phyloP scores from a whole-genome alignment of 352 stramenopile genomes.

The Phytopythium sindhum region DNA sequence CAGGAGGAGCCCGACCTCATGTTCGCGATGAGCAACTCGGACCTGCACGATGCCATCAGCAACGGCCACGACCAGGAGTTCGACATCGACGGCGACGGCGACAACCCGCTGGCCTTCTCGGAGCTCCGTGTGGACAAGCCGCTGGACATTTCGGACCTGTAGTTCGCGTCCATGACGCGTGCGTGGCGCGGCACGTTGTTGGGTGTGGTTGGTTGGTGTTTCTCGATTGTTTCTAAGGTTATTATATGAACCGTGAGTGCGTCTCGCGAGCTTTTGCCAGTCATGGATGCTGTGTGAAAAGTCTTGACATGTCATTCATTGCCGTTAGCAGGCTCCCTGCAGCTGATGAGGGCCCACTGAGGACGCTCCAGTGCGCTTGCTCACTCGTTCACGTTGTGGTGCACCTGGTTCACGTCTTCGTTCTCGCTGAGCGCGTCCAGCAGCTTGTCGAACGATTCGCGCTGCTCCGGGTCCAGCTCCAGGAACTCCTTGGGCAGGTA shows the following conservation, averaged over 20 bases:
- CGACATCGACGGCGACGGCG: conserved; percentile 12
- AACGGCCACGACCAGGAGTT: conserved; percentile 1
- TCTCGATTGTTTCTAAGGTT: neutral
- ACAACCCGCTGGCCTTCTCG: conserved; percentile 32
- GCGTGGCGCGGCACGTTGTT: neutral
- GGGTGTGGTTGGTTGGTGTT: conserved; percentile 1
- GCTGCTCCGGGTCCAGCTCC: conserved; percentile 43
- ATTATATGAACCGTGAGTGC: neutral
- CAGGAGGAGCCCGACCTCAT: conserved; percentile 12
- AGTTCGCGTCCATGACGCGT: neutral
- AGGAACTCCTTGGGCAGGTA: conserved; percentile 82
- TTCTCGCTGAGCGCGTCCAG: conserved; percentile 73
- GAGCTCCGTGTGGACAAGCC: conserved; percentile 32
- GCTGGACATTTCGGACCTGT: conserved; percentile 38
- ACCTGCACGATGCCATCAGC: neutral
- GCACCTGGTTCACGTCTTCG: conserved; percentile 77
- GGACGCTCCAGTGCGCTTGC: neutral
- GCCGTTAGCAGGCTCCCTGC: neutral
- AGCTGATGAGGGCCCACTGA: too few relatives aligned
- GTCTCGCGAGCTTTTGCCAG: neutral
- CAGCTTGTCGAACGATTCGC: conserved; percentile 72
- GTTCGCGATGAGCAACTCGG: conserved; percentile 21
- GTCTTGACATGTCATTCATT: too few relatives aligned
- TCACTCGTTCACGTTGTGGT: conserved; percentile 83
- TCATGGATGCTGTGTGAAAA: too few relatives aligned